phyloP scores from a whole-genome alignment of 148 eudicot genomes.

The Nepenthes gracilis region DNA sequence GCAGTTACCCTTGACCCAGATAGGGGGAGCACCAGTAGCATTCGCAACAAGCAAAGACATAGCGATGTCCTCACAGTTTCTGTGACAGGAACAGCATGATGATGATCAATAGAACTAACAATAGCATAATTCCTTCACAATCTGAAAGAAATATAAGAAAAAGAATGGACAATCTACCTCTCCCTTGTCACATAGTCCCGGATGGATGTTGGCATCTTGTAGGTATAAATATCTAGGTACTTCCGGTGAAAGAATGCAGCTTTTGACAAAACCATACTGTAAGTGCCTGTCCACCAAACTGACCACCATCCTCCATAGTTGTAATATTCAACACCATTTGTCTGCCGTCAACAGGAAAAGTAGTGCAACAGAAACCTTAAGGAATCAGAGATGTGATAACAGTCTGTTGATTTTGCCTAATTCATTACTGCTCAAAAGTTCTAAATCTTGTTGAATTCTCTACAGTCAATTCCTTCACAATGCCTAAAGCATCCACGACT shows the following conservation, averaged over 20 bases:
- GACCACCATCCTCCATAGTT: conserved; percentile 79
- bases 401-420: too few relatives aligned
- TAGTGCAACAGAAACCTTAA: not conserved
- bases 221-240: conserved; percentile 55
- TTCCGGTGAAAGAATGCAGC: conserved; percentile 63
- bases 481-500: too few relatives aligned
- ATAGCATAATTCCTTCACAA: not conserved
- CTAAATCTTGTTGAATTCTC: too few relatives aligned
- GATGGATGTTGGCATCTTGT: conserved; percentile 47
- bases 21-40: conserved; percentile 54
- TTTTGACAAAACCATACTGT: conserved; percentile 70
- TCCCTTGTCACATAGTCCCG: conserved; percentile 49
- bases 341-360: conserved; percentile 18
- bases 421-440: too few relatives aligned
- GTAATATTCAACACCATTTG: conserved; percentile 18
- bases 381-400: not conserved
- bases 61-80: conserved; percentile 77
- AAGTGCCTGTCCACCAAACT: conserved; percentile 76
- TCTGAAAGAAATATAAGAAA: not conserved
- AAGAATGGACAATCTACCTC: conserved; percentile 20
- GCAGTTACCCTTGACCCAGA: conserved; percentile 68
- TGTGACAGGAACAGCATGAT: conserved; percentile 10
- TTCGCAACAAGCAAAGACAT: conserved; percentile 77
- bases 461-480: too few relatives aligned
- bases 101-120: not conserved